These are phyloP conservation scores for Filosporella fistucella DNA, from an alignment of 495 filamentous ascomycete genomes.

Conservation along the genomic window DNA sequence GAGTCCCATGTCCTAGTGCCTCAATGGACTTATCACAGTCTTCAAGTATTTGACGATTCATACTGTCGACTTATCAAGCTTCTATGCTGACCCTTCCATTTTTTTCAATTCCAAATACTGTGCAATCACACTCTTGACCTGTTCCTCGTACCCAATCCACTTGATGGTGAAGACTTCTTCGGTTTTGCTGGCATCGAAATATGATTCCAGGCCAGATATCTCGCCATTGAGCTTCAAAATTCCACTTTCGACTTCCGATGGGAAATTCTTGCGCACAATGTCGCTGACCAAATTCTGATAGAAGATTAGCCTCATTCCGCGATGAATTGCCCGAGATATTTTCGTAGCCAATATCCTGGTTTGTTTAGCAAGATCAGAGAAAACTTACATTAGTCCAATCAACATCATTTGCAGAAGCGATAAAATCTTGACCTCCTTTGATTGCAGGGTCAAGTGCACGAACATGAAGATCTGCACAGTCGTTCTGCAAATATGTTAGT, in stretches of 20 bases:
- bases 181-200: neutral
- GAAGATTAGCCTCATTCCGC: neutral
- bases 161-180: slow-evolving; percentile 3
- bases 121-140: slow-evolving; percentile 3
- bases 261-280: slow-evolving; percentile 32
- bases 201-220: neutral
- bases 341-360: neutral
- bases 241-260: slow-evolving; percentile 30
- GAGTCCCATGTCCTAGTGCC: no score
- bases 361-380: neutral
- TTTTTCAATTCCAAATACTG: slow-evolving; percentile 3
- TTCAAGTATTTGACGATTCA: no score
- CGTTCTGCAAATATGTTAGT: neutral
- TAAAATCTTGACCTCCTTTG: neutral
- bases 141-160: neutral
- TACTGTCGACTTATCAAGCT: no score
- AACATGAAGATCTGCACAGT: neutral
- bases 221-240: slow-evolving; percentile 32
- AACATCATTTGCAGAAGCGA: neutral
- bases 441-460: neutral
- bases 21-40: no score
- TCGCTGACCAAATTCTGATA: neutral
- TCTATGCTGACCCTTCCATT: no score
- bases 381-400: neutral
- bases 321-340: neutral